phyloP scores from a whole-genome alignment of 1,284 basidiomycete genomes.

The Melampsora larici-populina region DNA sequence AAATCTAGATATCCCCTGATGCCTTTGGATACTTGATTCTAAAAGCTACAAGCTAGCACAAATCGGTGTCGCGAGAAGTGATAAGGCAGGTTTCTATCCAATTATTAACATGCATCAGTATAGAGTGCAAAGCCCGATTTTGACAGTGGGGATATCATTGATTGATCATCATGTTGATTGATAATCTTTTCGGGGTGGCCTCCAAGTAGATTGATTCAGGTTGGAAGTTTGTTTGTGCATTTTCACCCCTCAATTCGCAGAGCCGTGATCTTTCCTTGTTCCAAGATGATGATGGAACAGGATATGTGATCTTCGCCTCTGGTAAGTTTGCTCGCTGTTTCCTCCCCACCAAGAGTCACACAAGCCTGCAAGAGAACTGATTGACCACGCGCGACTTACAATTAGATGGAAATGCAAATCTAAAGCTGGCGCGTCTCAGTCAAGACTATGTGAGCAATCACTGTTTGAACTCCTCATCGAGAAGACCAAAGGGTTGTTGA shows the following conservation, averaged over 20 bases:
- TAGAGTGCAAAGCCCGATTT: not conserved
- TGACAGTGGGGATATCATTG: not conserved
- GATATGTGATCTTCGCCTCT: slow-evolving; percentile 65
- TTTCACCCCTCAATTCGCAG: slow-evolving; percentile 62
- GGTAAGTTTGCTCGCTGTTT: slow-evolving; percentile 57
- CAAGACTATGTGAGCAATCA: slow-evolving; percentile 62
- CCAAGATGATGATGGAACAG: slow-evolving; percentile 53
- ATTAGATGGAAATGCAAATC: slow-evolving; percentile 64
- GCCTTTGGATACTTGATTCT: slow-evolving; percentile 11
- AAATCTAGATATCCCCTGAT: not conserved
- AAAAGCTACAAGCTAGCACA: slow-evolving; percentile 63
- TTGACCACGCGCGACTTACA: too few relatives aligned
- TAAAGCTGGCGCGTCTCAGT: slow-evolving; percentile 64
- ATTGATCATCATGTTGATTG: not conserved
- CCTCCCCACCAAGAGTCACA: too few relatives aligned
- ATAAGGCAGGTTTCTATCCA: slow-evolving; percentile 61
- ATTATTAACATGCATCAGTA: too few relatives aligned
- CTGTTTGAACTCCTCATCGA: not conserved
- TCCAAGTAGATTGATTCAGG: slow-evolving; percentile 55
- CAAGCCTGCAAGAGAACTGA: too few relatives aligned
- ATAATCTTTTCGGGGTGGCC: not conserved
- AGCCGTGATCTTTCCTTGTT: too few relatives aligned
- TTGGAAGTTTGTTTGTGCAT: slow-evolving; percentile 59
- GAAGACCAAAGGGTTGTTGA: not conserved
- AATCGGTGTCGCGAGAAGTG: slow-evolving; percentile 64